Percentiles rank a stretch among this genome's conserved stretches.
phyloP scores from a whole-genome alignment of 179 eudicot genomes.

The Dionaea muscipula region DNA sequence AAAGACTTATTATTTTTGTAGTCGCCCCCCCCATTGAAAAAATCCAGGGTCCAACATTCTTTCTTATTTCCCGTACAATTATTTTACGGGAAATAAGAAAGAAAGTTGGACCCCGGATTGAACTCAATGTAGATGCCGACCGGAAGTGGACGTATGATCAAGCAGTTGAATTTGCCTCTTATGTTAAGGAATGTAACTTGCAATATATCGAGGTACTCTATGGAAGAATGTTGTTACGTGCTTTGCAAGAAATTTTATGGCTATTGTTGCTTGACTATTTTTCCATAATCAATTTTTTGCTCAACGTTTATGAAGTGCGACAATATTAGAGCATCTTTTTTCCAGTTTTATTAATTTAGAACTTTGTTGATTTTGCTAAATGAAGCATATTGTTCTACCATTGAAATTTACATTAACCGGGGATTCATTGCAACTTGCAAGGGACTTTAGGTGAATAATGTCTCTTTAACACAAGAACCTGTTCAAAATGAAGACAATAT shows the following conservation, averaged over 20 bases:
- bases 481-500: slow-evolving; percentile 61
- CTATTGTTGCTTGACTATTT: not conserved
- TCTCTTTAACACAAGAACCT: slow-evolving; percentile 49
- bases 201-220: slow-evolving; percentile 78
- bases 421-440: not conserved
- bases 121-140: slow-evolving; percentile 88
- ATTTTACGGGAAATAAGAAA: slow-evolving; percentile 66
- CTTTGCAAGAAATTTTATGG: not conserved
- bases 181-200: slow-evolving; percentile 55
- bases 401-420: too few species aligned
- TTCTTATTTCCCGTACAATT: too few species aligned
- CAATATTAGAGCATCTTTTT: too few species aligned
- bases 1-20: too few species aligned
- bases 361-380: too few species aligned
- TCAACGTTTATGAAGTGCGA: too few species aligned
- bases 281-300: not conserved
- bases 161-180: slow-evolving; percentile 57
- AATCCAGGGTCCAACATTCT: slow-evolving; percentile 80
- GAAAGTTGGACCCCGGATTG: slow-evolving; percentile 49
- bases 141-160: slow-evolving; percentile 71
- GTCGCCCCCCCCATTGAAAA: slow-evolving; percentile 54
- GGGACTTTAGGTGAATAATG: not conserved
- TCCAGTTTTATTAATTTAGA: too few species aligned
- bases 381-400: too few species aligned
- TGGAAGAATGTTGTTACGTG: not conserved